Conservation (phyloP, 192 early-diverging fungal species). For the Cladochytrium replicatum region DNA sequence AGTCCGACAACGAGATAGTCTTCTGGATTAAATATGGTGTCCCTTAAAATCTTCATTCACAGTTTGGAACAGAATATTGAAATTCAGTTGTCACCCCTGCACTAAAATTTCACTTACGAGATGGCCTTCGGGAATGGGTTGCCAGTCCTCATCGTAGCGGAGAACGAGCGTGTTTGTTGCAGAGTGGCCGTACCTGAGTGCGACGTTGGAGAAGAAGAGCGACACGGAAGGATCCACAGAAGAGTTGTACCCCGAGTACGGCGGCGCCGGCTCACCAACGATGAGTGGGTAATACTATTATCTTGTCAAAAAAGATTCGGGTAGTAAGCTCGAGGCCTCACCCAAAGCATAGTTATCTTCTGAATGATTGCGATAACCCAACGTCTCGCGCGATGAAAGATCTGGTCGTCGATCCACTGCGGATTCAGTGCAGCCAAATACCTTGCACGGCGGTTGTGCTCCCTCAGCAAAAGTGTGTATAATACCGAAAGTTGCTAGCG, state of each 20-base stretch:
- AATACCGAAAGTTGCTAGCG: constrained; percentile 1
- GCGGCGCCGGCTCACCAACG: constrained; percentile 12
- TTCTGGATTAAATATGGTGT: constrained; percentile 4
- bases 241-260: constrained; percentile 26
- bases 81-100: too few species aligned
- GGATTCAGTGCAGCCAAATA: constrained; percentile 12
- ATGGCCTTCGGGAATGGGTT: constrained; percentile 13
- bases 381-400: constrained; percentile 24
- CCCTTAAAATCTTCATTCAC: background rate
- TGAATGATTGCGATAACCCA: constrained; percentile 38
- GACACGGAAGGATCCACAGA: constrained; percentile 19
- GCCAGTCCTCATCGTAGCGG: constrained; percentile 16
- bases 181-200: constrained; percentile 31
- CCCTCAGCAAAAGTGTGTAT: constrained; percentile 16
- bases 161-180: constrained; percentile 11
- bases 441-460: constrained; percentile 32
- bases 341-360: constrained; percentile 23
- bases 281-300: constrained; percentile 31
- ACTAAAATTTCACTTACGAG: background rate
- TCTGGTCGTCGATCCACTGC: constrained; percentile 15
- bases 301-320: background rate
- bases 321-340: constrained; percentile 4
- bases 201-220: constrained; percentile 24
- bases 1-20: constrained; percentile 8
- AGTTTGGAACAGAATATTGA: too few species aligned